Conservation (phyloP, 73 alveolate genomes). For the Stentor roeselii region DNA sequence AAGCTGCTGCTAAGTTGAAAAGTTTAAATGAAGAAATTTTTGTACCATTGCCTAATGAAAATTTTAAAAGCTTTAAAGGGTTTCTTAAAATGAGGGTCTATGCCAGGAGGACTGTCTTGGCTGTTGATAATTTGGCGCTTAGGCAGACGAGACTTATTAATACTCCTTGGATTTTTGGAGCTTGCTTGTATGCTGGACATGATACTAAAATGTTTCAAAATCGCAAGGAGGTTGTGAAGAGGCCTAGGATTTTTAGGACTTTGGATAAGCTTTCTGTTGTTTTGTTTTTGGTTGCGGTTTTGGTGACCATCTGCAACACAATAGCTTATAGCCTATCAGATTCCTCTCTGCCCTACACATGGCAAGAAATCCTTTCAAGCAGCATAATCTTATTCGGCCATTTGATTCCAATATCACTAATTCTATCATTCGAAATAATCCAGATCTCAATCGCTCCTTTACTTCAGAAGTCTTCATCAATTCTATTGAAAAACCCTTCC, state of each 20-base stretch:
- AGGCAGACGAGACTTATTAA: background rate
- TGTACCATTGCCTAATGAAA: background rate
- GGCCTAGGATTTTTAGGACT: background rate
- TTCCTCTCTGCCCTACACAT: background rate
- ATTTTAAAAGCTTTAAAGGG: conserved; percentile 9
- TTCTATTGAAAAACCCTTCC: background rate
- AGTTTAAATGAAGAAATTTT: background rate
- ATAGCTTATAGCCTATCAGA: background rate
- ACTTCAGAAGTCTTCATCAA: background rate
- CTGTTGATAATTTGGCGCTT: background rate
- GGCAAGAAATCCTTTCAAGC: background rate
- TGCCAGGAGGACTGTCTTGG: background rate
- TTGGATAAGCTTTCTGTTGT: background rate
- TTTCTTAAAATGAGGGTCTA: background rate
- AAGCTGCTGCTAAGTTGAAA: conserved; percentile 6
- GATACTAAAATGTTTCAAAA: background rate
- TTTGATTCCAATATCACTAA: background rate
- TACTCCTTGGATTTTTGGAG: background rate
- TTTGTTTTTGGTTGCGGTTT: background rate
- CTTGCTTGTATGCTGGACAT: background rate
- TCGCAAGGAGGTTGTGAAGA: too few relatives aligned
- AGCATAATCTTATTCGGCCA: background rate
- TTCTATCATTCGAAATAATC: background rate
- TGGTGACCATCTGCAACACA: background rate
- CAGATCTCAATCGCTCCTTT: background rate